These are phyloP conservation scores for Sinapis alba DNA, from an alignment of 441 rosid genomes.

Conservation along the genomic window DNA sequence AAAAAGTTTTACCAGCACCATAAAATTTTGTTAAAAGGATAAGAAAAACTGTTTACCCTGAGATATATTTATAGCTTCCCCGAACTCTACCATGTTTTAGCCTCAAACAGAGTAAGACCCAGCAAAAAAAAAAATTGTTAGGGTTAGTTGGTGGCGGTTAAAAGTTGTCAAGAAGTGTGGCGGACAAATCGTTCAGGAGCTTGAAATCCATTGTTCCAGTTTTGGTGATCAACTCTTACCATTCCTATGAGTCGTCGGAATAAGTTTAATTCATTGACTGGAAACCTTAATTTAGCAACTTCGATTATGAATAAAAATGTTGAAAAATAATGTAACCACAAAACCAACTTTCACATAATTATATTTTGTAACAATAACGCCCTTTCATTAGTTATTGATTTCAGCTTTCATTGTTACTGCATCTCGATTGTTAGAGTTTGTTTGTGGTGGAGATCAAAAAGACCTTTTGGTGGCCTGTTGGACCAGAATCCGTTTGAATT, in stretches of 20 bases:
- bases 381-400: background rate
- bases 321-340: background rate
- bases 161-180: background rate
- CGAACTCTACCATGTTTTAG: background rate
- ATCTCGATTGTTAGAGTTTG: no score
- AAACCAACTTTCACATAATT: no score
- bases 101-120: background rate
- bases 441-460: no score
- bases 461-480: no score
- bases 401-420: no score
- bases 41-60: no score
- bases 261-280: background rate
- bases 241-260: background rate
- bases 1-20: no score
- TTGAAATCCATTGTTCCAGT: background rate
- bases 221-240: background rate
- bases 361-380: background rate
- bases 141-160: background rate
- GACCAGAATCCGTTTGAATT: no score
- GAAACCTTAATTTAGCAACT: background rate
- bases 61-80: background rate
- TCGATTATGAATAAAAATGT: background rate
- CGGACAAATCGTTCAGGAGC: background rate
- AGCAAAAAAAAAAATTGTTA: background rate
- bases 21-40: no score